Evolutionary conservation across 345 rosid species (phyloP).

Genomic region (Viola odorata): DNA sequence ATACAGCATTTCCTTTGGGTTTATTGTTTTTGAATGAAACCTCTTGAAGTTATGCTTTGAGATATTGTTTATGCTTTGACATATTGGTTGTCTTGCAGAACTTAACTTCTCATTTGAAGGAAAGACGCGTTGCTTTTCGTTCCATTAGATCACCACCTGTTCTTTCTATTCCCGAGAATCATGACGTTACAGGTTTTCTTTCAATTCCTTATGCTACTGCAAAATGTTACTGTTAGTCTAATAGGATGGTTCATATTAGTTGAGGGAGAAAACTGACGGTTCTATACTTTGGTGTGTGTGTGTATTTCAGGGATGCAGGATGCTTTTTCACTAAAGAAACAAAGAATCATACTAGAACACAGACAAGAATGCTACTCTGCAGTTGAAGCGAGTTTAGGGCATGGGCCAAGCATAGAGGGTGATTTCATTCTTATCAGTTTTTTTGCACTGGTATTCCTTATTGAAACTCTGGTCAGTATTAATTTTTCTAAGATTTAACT

Average conservation of each 20-base stretch:
- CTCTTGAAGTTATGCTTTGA: background rate
- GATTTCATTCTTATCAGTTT: conserved; percentile 76
- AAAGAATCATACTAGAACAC: conserved; percentile 40
- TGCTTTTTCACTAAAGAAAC: conserved; percentile 34
- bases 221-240: background rate
- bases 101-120: conserved; percentile 43
- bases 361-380: conserved; percentile 59
- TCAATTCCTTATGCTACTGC: background rate
- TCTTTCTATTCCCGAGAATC: conserved; percentile 32
- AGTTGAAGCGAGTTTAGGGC: conserved; percentile 48
- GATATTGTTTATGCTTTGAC: too few species aligned
- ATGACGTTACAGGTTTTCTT: conserved; percentile 27
- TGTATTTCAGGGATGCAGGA: conserved; percentile 9
- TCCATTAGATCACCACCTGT: conserved; percentile 69
- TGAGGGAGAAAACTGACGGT: background rate
- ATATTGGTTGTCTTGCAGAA: conserved; percentile 35
- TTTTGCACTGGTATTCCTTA: conserved; percentile 68
- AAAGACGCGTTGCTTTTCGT: conserved; percentile 31
- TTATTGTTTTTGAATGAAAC: background rate
- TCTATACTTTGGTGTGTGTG: background rate
- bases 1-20: background rate
- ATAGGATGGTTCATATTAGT: background rate
- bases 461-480: background rate
- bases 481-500: background rate
- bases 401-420: conserved; percentile 37